These are phyloP conservation scores for Polytrichum formosum DNA, from an alignment of 225 moss, liverwort and hornwort genomes.

Conservation along the genomic window DNA sequence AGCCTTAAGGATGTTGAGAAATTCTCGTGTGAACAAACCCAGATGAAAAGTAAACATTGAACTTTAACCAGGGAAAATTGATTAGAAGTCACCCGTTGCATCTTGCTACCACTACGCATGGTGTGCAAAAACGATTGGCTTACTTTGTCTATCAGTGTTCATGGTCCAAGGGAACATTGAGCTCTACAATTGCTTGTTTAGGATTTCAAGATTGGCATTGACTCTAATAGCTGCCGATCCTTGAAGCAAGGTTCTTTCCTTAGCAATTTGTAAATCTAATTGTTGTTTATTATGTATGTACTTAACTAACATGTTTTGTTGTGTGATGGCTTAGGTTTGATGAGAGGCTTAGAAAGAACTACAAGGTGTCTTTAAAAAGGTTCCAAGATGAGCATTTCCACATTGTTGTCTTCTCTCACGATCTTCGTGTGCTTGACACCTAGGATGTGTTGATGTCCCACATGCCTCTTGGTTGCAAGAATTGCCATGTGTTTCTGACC, in stretches of 20 bases:
- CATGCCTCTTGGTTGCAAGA: neutral
- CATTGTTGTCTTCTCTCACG: neutral
- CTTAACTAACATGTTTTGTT: neutral
- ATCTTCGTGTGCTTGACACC: neutral
- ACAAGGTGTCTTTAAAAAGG: neutral
- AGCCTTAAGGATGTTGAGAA: neutral
- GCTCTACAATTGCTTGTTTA: too few relatives aligned
- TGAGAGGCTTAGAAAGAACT: neutral
- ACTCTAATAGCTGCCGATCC: neutral
- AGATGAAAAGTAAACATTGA: neutral
- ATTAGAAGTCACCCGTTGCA: neutral
- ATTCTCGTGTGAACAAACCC: neutral
- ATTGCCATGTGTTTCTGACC: neutral
- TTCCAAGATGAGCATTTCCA: conserved; percentile 4
- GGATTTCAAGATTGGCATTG: too few relatives aligned
- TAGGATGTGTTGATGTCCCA: neutral
- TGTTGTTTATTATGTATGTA: neutral
- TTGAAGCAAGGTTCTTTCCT: neutral
- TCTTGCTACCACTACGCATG: neutral
- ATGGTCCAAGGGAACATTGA: neutral
- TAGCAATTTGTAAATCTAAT: neutral
- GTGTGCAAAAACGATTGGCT: conserved; percentile 2
- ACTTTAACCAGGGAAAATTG: neutral
- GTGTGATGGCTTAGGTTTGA: neutral
- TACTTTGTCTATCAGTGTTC: neutral